Conservation (phyloP, 2,329 filamentous ascomycete species). For the Fusarium gaditjirri region DNA sequence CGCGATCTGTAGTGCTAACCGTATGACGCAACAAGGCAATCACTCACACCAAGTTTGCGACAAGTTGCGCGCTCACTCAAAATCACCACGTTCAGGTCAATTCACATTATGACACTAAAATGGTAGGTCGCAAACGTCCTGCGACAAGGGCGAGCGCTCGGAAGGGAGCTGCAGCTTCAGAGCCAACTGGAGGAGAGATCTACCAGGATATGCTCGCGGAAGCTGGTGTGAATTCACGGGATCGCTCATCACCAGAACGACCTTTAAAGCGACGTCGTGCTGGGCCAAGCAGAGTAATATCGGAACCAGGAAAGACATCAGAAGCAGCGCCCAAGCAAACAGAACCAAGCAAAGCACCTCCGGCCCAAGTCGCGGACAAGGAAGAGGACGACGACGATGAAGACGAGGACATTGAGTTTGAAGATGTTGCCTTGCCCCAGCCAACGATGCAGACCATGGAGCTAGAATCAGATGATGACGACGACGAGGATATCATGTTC, state of each 20-base stretch:
- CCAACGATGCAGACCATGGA: constrained; percentile 64
- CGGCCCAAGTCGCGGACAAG: not conserved
- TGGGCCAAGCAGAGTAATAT: constrained; percentile 16
- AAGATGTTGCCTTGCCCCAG: constrained; percentile 60
- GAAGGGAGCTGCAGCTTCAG: constrained; percentile 18
- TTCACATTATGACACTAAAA: constrained; percentile 29
- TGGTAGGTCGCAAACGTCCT: constrained; percentile 48
- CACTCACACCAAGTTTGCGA: constrained; percentile 28
- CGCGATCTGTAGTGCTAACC: constrained; percentile 17
- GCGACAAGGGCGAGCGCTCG: constrained; percentile 40
- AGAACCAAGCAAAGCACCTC: not conserved
- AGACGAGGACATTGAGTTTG: constrained; percentile 59
- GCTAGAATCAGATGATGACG: constrained; percentile 60
- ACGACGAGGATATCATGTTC: constrained; percentile 56
- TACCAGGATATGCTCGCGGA: constrained; percentile 62
- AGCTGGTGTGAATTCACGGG: constrained; percentile 52
- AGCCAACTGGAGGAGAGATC: constrained; percentile 50
- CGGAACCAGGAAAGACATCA: not conserved
- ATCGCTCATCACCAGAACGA: constrained; percentile 48
- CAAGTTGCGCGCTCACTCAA: constrained; percentile 7
- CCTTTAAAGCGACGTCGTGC: constrained; percentile 54
- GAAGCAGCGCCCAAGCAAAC: not conserved
- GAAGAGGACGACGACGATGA: constrained; percentile 48
- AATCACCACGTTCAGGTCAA: not conserved
- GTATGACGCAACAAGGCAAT: constrained; percentile 44